Base-by-base conservation (phyloP, 805 yeast genomes). In the Saccharomycopsis fibuligera region DNA sequence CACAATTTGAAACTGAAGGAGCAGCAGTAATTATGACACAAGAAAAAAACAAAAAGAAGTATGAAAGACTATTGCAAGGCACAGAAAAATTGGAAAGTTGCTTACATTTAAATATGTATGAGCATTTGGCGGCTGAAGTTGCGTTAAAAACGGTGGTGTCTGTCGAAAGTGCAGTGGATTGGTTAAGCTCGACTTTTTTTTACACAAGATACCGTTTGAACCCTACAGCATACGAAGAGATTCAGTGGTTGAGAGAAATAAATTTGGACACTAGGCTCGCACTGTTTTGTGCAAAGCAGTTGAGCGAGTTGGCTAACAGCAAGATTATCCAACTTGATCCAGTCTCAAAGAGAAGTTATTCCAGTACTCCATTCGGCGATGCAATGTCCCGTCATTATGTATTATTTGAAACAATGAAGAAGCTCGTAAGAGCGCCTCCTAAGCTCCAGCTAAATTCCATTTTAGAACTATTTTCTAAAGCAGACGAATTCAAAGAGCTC, bases 351-450 rank as follows among this genome's bases (percentile, higher is more conserved):
- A 47, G 36, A 1, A n/a, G n/a, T n/a, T 64, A 60, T 23, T 36
- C 47, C 4, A 62, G 73, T 24, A 68, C 80, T 0, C 55, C 63
- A 0, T 74, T 58, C 59, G 81, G 82, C 0, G 56, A 60, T 27
- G 64, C 80, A 0, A 69, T 78, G 80, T 67, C 74, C 2, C 68
- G 66, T 45, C 74, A 74, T 51, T 76, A 75, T 56, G 60, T 78
- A 3, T 48, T 60, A 2, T 71, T 72, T 49, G 68, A 67, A 2
- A 73, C 80, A 0, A 68, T 74, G 61, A 68, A 67, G 40, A 22
- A 8, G 1, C 57, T 73, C 17, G 56, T 73, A 5, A 56, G 56
- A 5, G 39, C 61, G 0, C 14, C 51, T 0, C 5, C 30, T 2
- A 44, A 50, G 2, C 51, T 58, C 24, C 37, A 57, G 0, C 39